Conservation (phyloP, 2,329 filamentous ascomycete genomes). For the Myriosclerotinia scirpicola region DNA sequence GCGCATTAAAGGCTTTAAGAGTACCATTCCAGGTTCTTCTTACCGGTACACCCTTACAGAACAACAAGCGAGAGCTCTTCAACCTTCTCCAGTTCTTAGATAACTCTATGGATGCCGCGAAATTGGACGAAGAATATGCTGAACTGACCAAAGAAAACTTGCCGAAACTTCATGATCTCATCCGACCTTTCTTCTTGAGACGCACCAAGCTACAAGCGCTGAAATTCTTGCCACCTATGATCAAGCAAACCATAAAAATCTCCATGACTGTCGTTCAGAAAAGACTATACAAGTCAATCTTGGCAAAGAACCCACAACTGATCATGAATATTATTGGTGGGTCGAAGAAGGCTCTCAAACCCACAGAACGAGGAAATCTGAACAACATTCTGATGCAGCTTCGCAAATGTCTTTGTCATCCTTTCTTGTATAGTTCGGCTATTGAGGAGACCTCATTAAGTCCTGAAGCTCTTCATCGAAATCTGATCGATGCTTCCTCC, state of each 20-base stretch:
- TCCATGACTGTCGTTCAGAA: slow-evolving; percentile 93
- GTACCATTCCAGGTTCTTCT: slow-evolving; percentile 83
- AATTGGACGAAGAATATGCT: slow-evolving; percentile 72
- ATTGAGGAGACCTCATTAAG: slow-evolving; percentile 80
- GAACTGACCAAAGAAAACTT: slow-evolving; percentile 84
- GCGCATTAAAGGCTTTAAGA: slow-evolving; percentile 67
- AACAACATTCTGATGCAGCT: slow-evolving; percentile 97
- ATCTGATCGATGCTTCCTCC: slow-evolving; percentile 85
- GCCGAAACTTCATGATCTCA: slow-evolving; percentile 75
- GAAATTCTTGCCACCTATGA: slow-evolving; percentile 88
- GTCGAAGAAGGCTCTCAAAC: slow-evolving; percentile 57
- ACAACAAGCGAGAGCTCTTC: slow-evolving; percentile 92
- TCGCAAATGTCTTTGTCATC: slow-evolving; percentile 91
- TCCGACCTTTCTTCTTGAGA: slow-evolving; percentile 68
- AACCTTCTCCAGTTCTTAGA: slow-evolving; percentile 97
- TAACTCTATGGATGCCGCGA: slow-evolving; percentile 62
- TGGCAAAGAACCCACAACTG: slow-evolving; percentile 85
- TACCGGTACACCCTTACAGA: slow-evolving; percentile 88
- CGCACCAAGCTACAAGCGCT: slow-evolving; percentile 90
- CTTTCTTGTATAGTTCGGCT: slow-evolving; percentile 86
- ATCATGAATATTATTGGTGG: slow-evolving; percentile 83
- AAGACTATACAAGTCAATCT: slow-evolving; percentile 89
- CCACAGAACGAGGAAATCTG: slow-evolving; percentile 72
- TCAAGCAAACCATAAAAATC: slow-evolving; percentile 93
- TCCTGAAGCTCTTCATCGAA: slow-evolving; percentile 64